phyloP scores from a whole-genome alignment of 1,284 basidiomycete genomes.

The Papiliotrema fonsecae region DNA sequence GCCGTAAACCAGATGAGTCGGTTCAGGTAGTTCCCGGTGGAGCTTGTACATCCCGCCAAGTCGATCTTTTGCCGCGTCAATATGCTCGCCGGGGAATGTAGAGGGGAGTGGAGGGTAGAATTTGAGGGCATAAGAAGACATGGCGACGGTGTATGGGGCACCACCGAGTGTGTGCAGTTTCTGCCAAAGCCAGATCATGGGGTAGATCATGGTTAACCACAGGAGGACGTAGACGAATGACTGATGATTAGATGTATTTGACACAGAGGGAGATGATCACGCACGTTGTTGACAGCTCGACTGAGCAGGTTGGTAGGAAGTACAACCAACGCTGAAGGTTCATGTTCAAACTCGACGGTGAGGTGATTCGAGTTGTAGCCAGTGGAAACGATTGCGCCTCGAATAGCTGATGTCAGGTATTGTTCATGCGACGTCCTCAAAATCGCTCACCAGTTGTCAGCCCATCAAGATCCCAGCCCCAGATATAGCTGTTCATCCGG shows the following conservation, averaged over 20 bases:
- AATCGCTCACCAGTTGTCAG: slow-evolving; percentile 46
- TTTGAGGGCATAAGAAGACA: slow-evolving; percentile 30
- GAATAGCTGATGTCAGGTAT: slow-evolving; percentile 51
- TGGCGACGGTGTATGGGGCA: slow-evolving; percentile 25
- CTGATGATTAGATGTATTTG: slow-evolving; percentile 6
- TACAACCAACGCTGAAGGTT: slow-evolving; percentile 54
- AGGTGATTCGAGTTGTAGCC: slow-evolving; percentile 55
- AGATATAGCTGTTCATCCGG: slow-evolving; percentile 59
- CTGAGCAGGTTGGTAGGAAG: slow-evolving; percentile 60
- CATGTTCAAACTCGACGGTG: slow-evolving; percentile 52
- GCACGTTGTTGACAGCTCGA: slow-evolving; percentile 56
- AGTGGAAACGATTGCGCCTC: slow-evolving; percentile 53
- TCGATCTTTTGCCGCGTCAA: slow-evolving; percentile 26
- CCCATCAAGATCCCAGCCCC: slow-evolving; percentile 64
- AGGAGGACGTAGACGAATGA: slow-evolving; percentile 62
- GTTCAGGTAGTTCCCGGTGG: slow-evolving; percentile 32
- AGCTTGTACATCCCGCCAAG: slow-evolving; percentile 33
- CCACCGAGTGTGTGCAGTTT: slow-evolving; percentile 20
- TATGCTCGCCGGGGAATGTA: slow-evolving; percentile 31
- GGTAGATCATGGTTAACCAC: slow-evolving; percentile 62
- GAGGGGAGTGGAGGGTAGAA: slow-evolving; percentile 37
- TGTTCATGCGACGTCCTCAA: neutral
- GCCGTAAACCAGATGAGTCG: slow-evolving; percentile 22
- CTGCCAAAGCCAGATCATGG: slow-evolving; percentile 65
- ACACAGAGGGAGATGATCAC: neutral